A percentile compares a stretch with the other conserved stretches of the same genome.
phyloP scores from a whole-genome alignment of 305 asterid species.

The Salvia sclarea region DNA sequence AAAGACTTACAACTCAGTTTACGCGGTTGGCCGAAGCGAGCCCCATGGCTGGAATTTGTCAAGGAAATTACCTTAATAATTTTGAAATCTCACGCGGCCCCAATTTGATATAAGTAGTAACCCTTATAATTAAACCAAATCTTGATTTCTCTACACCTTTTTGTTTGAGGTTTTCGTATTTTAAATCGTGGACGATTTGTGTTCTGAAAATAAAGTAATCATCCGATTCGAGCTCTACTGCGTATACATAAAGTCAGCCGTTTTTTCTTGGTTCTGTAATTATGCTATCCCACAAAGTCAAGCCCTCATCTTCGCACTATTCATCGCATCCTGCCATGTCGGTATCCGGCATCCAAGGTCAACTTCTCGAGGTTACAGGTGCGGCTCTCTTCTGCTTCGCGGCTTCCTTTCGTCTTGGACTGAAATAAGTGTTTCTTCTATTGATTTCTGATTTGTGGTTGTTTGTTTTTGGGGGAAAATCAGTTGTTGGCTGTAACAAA shows the following conservation, averaged over 20 bases:
- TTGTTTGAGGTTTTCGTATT: too few species aligned
- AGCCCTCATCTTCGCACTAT: constrained; percentile 26
- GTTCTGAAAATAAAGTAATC: not conserved
- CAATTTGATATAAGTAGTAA: not conserved
- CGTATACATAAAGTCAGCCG: not conserved
- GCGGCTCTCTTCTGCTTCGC: constrained; percentile 11
- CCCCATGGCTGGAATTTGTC: not conserved
- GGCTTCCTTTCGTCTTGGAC: not conserved
- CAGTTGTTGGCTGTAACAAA: constrained; percentile 84
- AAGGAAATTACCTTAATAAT: not conserved
- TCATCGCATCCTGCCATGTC: constrained; percentile 53
- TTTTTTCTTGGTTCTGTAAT: not conserved
- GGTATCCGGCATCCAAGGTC: constrained; percentile 80
- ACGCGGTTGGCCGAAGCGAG: too few species aligned
- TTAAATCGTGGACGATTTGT: not conserved
- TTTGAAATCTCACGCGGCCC: not conserved
- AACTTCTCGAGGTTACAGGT: constrained; percentile 84
- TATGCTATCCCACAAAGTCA: constrained; percentile 10
- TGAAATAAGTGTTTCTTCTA: not conserved
- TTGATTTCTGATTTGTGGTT: constrained; percentile 5
- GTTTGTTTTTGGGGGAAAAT: constrained; percentile 10
- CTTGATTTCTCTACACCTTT: constrained; percentile 2
- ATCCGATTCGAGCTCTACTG: not conserved
- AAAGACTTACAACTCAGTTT: too few species aligned
- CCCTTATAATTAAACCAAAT: not conserved